phyloP scores from a whole-genome alignment of 495 filamentous ascomycete genomes.

The Apiosordaria backusii region DNA sequence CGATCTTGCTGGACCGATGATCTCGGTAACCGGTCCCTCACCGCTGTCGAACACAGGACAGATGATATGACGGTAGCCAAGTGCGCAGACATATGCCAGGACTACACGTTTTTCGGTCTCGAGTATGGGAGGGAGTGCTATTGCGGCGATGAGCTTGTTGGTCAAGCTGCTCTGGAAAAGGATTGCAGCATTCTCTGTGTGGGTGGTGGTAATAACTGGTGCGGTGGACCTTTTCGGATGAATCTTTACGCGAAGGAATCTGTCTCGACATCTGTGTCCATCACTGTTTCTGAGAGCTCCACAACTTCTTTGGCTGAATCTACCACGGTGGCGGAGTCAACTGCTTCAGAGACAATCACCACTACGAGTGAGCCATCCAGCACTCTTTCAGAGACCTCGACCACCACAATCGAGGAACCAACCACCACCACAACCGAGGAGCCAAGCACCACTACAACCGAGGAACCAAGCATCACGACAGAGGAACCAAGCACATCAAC shows the following conservation, averaged over 20 bases:
- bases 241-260: conserved; percentile 8
- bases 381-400: not conserved
- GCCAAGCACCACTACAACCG: not conserved
- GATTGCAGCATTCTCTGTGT: conserved; percentile 11
- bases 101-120: conserved; percentile 10
- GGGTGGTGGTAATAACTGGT: conserved; percentile 1
- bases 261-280: not conserved
- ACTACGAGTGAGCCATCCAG: not conserved
- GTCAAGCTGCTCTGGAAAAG: not conserved
- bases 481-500: not conserved
- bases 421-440: conserved; percentile 4
- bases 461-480: not conserved
- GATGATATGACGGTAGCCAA: conserved; percentile 7
- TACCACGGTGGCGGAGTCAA: not conserved
- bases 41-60: not conserved
- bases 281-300: not conserved
- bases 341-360: not conserved
- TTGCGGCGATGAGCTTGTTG: conserved; percentile 7
- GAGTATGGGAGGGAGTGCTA: conserved; percentile 14
- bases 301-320: not conserved
- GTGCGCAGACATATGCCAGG: conserved; percentile 2
- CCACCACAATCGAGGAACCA: not conserved
- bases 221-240: conserved; percentile 9
- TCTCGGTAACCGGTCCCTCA: conserved; percentile 1
- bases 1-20: conserved; percentile 6